Base-by-base conservation (phyloP, 2,329 filamentous ascomycete species). In the Alternaria consortialis region DNA sequence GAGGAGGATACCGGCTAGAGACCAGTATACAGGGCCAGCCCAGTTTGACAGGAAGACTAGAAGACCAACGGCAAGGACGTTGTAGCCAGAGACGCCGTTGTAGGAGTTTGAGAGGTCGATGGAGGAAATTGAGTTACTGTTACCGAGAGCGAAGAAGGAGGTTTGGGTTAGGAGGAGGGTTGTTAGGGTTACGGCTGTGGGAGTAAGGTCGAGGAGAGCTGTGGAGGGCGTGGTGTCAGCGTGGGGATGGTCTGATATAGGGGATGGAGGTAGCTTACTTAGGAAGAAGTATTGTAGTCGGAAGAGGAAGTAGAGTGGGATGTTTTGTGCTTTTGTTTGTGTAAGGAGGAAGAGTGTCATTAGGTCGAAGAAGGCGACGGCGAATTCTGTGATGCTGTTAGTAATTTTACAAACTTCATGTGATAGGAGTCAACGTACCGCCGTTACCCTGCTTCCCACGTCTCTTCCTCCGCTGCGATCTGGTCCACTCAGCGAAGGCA, bases 101-200 rank as follows among this genome's bases (percentile, higher is more conserved):
- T 99, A 99, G 0, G 94, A 94, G 74, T 90, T 97, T 6, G 93
- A 96, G 20, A 99, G 86, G 74, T 98, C 94, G 70, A 99, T 88
- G n/a, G 91, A 94, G 12, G 94, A 97, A 68, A 99, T 97, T 40
- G 95, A 91, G 77, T 99, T 99, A 47, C 92, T 92, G 75, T 93
- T 93, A 25, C 94, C 95, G 64, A 93, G 88, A 31, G 92, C 90
- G 76, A 98, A 99, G 84, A 97, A 99, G 53, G 90, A 89, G 36
- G 88, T 84, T 80, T 94, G 90, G 68, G 96, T 90, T 40, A 97
- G 83, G 34, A 98, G 86, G 34, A 97, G 82, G 8, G 87, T 87
- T 0, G 91, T 90, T 9, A 89, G 86, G 5, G 89, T 89, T 46
- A 91, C 83, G 70, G 93, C 23, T 82, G 76, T 50, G 65, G 77